Evolutionary conservation across 352 stramenopile species (phyloP).

Genomic region (Thraustochytrium striatum): DNA sequence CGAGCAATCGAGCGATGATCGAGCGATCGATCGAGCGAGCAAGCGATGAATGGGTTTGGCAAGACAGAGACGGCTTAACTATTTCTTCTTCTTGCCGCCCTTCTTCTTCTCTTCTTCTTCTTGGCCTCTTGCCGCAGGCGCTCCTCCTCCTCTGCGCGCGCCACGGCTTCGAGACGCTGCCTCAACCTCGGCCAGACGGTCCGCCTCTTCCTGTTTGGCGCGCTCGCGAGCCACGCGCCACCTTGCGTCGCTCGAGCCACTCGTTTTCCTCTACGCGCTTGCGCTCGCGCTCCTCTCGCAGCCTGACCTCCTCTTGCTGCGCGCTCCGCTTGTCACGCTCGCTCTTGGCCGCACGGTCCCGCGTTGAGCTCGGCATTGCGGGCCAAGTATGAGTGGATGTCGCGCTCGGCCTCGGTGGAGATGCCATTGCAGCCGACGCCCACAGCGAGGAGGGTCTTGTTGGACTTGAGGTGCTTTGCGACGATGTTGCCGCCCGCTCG

Average conservation of each 20-base stretch:
- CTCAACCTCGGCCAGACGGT: neutral
- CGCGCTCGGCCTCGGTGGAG: neutral
- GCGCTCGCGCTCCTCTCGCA: conserved; percentile 3
- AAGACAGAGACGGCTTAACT: no score
- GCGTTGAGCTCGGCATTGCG: conserved; percentile 21
- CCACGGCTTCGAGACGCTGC: conserved; percentile 1
- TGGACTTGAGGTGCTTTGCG: neutral
- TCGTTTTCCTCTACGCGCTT: neutral
- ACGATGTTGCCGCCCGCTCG: conserved; percentile 1
- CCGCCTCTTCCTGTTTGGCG: neutral
- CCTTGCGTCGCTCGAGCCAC: conserved; percentile 34
- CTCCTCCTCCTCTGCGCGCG: conserved; percentile 12
- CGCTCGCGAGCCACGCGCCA: neutral
- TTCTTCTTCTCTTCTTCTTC: conserved; percentile 43
- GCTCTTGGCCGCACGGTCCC: neutral
- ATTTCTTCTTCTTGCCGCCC: conserved; percentile 32
- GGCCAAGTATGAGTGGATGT: neutral
- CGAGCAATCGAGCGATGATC: neutral
- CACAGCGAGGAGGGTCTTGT: conserved; percentile 7
- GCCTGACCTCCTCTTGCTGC: neutral
- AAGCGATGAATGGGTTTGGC: no score
- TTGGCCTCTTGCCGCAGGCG: conserved; percentile 26
- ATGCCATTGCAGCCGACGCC: conserved; percentile 35
- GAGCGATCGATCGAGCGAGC: neutral
- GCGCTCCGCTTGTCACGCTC: neutral